Evolutionary conservation across 2,329 filamentous ascomycete genomes (phyloP), one percentile per base, ranked within the genome.

Genomic region (Eurotiales sp.): DNA sequence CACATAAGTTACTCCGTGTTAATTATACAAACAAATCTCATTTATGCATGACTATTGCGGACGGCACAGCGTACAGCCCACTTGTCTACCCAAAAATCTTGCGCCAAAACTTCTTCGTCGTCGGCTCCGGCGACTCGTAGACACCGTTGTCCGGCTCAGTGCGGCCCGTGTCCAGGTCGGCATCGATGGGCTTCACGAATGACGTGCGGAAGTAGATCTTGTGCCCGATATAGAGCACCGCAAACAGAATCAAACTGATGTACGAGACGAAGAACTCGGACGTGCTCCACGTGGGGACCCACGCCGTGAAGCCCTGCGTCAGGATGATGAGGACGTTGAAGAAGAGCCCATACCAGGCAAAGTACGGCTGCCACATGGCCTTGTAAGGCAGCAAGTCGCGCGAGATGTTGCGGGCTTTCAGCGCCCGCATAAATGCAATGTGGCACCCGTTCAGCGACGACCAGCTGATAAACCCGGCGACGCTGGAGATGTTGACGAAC

Each of bases 381-480:
- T 71, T 72, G 66, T 85, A 88, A 0, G 83, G 82, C 14, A 88
- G 73, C 4, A 71, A 67, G 29, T 73, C 71, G 17, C 84, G 81
- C 22, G 78, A 71, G 22, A 88, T 78, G 50, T 77, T 75, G 55
- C 83, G 82, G 1, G 71, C 72, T 37, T 69, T 64, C 46, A 87
- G 73, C 8, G 77, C 81, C n/a, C 76, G 73, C 75, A 83, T 81
- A 69, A 88, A 87, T 8, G 77, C 77, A 50, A 88, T 70, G 65
- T 87, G 83, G 62, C 81, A 85, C 44, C 77, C 62, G 52, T 67
- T 66, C 21, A 71, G 59, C 17, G 66, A 68, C 2, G 64, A 69
- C 86, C 86, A 90, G 39, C 78, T 82, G 59, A 88, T 86, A 64
- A 88, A 83, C 3, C 84, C 85, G 5, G 83, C 83, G 7, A 86